These are phyloP conservation scores for Syzygium jambos DNA, from an alignment of 345 rosid species.

Conservation along the genomic window DNA sequence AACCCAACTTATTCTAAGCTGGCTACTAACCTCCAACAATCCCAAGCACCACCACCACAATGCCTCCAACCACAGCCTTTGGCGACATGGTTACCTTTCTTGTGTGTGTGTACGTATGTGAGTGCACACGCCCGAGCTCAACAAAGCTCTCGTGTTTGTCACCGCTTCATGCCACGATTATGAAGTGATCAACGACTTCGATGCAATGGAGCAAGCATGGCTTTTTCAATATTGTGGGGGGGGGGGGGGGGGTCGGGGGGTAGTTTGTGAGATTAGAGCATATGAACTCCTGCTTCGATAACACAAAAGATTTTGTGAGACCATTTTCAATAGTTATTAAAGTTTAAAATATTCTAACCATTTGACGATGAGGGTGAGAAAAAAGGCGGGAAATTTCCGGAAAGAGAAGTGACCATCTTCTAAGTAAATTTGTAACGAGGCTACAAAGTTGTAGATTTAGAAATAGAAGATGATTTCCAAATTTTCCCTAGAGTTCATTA, in stretches of 20 bases:
- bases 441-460: neutral
- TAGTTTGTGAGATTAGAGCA: too few species aligned
- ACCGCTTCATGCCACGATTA: neutral
- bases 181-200: neutral
- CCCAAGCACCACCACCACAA: neutral
- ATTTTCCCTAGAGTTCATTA: neutral
- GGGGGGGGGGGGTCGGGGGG: too few species aligned
- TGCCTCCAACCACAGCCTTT: neutral
- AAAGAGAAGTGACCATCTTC: neutral
- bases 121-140: neutral
- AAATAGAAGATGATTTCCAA: neutral
- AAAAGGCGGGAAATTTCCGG: neutral
- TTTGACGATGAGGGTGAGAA: neutral
- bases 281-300: fast-evolving
- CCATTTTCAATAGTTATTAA: neutral
- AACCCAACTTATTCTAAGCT: neutral
- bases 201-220: too few species aligned
- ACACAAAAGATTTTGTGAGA: neutral
- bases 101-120: neutral
- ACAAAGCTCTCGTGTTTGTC: neutral
- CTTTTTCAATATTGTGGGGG: too few species aligned
- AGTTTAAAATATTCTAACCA: neutral
- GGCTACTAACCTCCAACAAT: neutral
- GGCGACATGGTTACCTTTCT: neutral
- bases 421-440: neutral